Evolutionary conservation across 352 stramenopile genomes (phyloP), one percentile per base, ranked within the genome.

Genomic region (Pythium brachiatum): DNA sequence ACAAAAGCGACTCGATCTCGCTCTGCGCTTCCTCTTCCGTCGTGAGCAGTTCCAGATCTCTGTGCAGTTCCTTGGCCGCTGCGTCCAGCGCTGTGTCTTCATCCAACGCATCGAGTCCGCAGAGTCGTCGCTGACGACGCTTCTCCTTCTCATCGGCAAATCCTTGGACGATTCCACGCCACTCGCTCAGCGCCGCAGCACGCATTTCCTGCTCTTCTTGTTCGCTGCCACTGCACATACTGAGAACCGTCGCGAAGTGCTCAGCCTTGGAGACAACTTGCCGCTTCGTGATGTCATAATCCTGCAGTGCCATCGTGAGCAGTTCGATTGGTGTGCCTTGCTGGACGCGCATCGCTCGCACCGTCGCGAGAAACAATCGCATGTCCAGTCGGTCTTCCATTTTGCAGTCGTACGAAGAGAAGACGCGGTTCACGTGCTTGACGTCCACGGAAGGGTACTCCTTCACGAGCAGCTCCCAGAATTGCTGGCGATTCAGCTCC

Each of bases 321-420:
- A 88, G 64, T 44, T 89, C 78, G 0, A 88, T 56, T 0, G 76
- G 64, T 27, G 75, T 76, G 0, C 74, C 80, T 47, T 89, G 80
- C 44, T 89, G 80, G 12, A 88, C 73, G 0, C 78, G 68, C 78
- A 89, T 66, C 0, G 76, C 76, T 13, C 80, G 70, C 27, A 88
- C 57, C 5, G 74, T 80, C 11, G 70, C 74, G 16, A 88, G 64
- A 47, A 89, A 68, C 26, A 85, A 51, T n/a, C 80, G 74, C 32
- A 83, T 75, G 54, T 89, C 80, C 8, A 88, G 55, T 0, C 59
- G 64, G 43, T 88, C 80, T 15, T 73, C 57, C 41, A 89, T 73
- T 3, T 56, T 54, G 53, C 60, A 75, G 62, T 89, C 80, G 38
- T 78, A 89, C 20, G 76, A 88, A 32, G 80, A 89, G 53, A 81